A percentile compares a stretch with the other conserved stretches of the same genome.
phyloP scores from a whole-genome alignment of 192 early-diverging fungal species.

The Coemansia sp. region DNA sequence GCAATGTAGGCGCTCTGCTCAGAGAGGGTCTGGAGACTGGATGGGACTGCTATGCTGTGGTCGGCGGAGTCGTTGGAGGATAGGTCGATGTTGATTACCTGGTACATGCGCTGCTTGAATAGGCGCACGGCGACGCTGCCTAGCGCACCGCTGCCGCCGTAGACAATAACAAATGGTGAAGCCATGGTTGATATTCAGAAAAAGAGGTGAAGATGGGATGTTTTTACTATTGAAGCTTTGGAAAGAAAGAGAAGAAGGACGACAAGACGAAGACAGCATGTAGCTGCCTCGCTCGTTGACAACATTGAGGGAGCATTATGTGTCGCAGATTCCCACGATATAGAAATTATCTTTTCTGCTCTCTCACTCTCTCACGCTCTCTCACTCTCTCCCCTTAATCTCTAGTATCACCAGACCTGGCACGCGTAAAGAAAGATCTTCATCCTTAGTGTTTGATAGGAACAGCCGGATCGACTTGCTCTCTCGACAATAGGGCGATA shows the following conservation, averaged over 20 bases:
- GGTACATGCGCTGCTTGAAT: slow-evolving; percentile 75
- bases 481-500: neutral
- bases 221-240: neutral
- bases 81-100: slow-evolving; percentile 79
- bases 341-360: neutral
- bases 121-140: slow-evolving; percentile 71
- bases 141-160: slow-evolving; percentile 89
- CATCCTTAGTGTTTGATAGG: neutral
- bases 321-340: neutral
- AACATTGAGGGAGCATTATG: neutral
- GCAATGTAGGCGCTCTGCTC: slow-evolving; percentile 64
- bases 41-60: slow-evolving; percentile 64
- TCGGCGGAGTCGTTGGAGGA: slow-evolving; percentile 70
- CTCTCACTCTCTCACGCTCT: neutral
- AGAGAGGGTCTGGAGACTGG: slow-evolving; percentile 48
- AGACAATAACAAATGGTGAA: slow-evolving; percentile 70
- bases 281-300: neutral
- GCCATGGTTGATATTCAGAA: slow-evolving; percentile 37
- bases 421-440: neutral
- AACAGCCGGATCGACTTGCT: slow-evolving; percentile 1
- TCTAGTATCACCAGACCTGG: neutral
- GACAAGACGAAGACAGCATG: neutral
- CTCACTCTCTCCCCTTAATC: neutral
- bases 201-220: neutral
- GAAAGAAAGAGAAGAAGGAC: neutral